phyloP scores from a whole-genome alignment of 192 early-diverging fungal genomes.

The Linnemannia hyalina region DNA sequence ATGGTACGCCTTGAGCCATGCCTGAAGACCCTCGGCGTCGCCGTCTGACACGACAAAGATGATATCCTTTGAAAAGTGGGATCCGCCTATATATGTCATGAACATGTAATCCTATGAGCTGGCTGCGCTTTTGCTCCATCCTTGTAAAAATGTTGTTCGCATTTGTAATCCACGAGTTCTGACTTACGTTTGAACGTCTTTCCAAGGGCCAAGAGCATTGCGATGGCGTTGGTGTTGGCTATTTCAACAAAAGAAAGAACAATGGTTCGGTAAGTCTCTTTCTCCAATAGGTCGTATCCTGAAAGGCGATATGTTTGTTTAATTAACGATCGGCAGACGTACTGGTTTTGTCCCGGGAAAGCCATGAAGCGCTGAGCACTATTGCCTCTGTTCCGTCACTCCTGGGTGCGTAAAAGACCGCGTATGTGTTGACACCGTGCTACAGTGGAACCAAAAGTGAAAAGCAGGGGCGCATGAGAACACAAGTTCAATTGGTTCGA shows the following conservation, averaged over 20 bases:
- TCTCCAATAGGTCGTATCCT: not conserved
- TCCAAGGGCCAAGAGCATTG: slow-evolving; percentile 63
- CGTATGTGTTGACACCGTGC: slow-evolving; percentile 83
- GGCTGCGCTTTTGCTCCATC: not conserved
- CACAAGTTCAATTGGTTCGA: not conserved
- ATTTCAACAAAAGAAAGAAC: slow-evolving; percentile 25
- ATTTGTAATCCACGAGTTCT: not conserved
- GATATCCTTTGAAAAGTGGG: slow-evolving; percentile 94
- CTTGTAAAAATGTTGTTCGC: not conserved
- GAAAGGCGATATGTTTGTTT: not conserved
- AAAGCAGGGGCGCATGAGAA: too few relatives aligned
- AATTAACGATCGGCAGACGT: not conserved
- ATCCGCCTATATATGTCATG: slow-evolving; percentile 62
- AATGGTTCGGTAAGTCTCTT: not conserved
- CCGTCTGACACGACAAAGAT: slow-evolving; percentile 89
- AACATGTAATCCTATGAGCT: not conserved
- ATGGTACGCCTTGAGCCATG: slow-evolving; percentile 94
- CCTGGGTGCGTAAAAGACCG: slow-evolving; percentile 82
- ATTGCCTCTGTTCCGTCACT: slow-evolving; percentile 92
- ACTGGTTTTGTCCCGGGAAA: slow-evolving; percentile 69
- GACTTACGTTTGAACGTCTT: slow-evolving; percentile 68
- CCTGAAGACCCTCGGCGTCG: slow-evolving; percentile 80
- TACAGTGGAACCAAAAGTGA: not conserved
- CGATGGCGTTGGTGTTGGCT: slow-evolving; percentile 65
- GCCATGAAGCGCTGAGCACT: slow-evolving; percentile 87